Evolutionary conservation across 371 early-diverging fungal genomes (phyloP).

Genomic region (Lichtheimia ramosa): DNA sequence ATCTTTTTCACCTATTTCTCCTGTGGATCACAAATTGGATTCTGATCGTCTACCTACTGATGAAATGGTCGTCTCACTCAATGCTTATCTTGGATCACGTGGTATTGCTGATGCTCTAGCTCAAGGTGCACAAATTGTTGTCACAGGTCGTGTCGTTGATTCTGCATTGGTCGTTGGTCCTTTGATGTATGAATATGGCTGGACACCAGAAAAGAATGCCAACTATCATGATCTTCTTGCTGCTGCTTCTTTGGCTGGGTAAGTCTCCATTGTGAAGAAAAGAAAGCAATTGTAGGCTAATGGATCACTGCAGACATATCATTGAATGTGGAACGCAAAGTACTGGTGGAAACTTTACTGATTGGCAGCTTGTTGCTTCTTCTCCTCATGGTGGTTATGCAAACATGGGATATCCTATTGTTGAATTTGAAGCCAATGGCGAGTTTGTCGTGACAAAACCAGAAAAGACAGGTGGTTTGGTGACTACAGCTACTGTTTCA

Average conservation of each 20-base stretch:
- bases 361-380: conserved; percentile 65
- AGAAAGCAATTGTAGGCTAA: too few species aligned
- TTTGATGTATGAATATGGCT: conserved; percentile 56
- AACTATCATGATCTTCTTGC: conserved; percentile 67
- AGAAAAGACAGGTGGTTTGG: conserved; percentile 69
- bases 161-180: conserved; percentile 68
- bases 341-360: conserved; percentile 79
- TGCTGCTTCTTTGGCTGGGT: conserved; percentile 71
- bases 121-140: conserved; percentile 67
- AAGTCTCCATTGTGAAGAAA: too few species aligned
- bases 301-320: too few species aligned
- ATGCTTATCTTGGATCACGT: conserved; percentile 65
- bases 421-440: conserved; percentile 60
- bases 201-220: conserved; percentile 33
- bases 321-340: conserved; percentile 80
- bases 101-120: conserved; percentile 63
- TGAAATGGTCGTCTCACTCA: conserved; percentile 59
- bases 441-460: conserved; percentile 72
- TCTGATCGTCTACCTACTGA: conserved; percentile 54
- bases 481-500: conserved; percentile 62
- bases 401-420: conserved; percentile 78
- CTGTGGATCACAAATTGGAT: conserved; percentile 41
- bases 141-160: conserved; percentile 78
- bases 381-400: conserved; percentile 64
- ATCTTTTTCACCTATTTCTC: conserved; percentile 52